Base-by-base conservation (phyloP, 73 alveolate species). In the Paramecium primaurelia region DNA sequence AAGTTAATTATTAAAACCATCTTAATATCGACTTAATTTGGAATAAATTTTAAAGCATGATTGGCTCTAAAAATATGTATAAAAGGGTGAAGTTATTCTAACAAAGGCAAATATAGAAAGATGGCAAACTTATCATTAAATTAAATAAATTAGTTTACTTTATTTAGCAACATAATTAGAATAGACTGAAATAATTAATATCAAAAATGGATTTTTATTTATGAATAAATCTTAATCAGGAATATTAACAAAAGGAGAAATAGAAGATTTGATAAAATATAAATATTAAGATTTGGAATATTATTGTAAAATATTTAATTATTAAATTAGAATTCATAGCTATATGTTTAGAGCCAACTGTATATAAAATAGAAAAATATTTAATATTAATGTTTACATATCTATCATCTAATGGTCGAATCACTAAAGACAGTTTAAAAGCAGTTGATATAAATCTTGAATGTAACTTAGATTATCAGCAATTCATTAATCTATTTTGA, bases 1-100 rank as follows among this genome's bases (percentile, higher is more conserved):
- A 44, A 90, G 40, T 12, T 90, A 94, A 73, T 69, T 95, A 54
- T 86, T 95, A 54, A 86, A 87, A 38, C 60, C 49, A 5, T 92
- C 45, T 36, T 91, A 59, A 45, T 34, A 75, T 0, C 8, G 94
- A 47, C 34, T 64, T 2, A 12, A 20, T 8, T 40, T 92, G 6
- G 32, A 34, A 36, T 22, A 88, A 20, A 51, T 71, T 14, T 37
- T 88, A 49, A 44, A 49, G 54, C 93, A 88, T 71, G 36, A 40
- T 18, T 88, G 94, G 94, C 25, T 80, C 1, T 28, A 20, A 5
- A 4, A 22, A 22, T 32, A 18, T 88, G 20, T 11, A 10, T 36
- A 34, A 36, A 22, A 47, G 5, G 75, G 77, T 0, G 44, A 45
- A 25, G 26, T 42, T 8, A 25, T 80, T 4, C 16, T 80, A 49